phyloP scores from a whole-genome alignment of 1,139 yeast species.

The Yamadazyma songkhlaensis region DNA sequence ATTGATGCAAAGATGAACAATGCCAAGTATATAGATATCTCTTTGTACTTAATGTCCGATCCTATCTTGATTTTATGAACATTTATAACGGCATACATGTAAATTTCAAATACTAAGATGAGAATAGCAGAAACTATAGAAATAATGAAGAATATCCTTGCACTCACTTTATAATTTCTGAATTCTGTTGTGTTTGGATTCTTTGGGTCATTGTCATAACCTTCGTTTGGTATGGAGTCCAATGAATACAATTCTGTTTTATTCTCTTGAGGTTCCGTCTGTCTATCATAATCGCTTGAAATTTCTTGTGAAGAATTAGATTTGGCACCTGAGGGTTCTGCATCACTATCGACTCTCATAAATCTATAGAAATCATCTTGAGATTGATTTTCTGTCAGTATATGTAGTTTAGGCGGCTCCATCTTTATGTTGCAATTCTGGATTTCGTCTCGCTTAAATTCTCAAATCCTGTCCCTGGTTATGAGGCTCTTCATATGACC shows the following conservation, averaged over 20 bases:
- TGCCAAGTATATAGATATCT: conserved; percentile 28
- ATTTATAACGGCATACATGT: conserved; percentile 36
- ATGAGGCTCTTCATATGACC: conserved; percentile 1
- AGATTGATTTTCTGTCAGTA: conserved; percentile 2
- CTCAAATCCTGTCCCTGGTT: conserved; percentile 1
- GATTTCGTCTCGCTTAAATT: background rate
- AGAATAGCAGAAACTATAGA: conserved; percentile 30
- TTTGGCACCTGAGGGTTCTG: conserved; percentile 3
- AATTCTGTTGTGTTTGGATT: conserved; percentile 8
- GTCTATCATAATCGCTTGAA: conserved; percentile 7
- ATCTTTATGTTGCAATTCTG: background rate
- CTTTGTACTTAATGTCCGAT: conserved; percentile 19
- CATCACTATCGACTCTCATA: conserved; percentile 3
- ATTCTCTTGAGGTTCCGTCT: background rate
- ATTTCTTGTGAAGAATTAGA: conserved; percentile 1
- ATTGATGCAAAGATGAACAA: conserved; percentile 45
- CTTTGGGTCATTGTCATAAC: conserved; percentile 5
- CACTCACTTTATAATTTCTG: conserved; percentile 7
- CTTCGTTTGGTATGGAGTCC: conserved; percentile 4
- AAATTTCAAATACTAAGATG: conserved; percentile 28
- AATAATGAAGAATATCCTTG: conserved; percentile 22
- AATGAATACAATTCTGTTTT: background rate
- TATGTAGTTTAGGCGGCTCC: conserved; percentile 5
- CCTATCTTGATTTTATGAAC: conserved; percentile 22
- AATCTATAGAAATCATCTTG: conserved; percentile 5